A percentile compares a stretch with the other conserved stretches of the same genome.
Conservation (phyloP, 2,329 filamentous ascomycete genomes). For the Exophiala xenobiotica region DNA sequence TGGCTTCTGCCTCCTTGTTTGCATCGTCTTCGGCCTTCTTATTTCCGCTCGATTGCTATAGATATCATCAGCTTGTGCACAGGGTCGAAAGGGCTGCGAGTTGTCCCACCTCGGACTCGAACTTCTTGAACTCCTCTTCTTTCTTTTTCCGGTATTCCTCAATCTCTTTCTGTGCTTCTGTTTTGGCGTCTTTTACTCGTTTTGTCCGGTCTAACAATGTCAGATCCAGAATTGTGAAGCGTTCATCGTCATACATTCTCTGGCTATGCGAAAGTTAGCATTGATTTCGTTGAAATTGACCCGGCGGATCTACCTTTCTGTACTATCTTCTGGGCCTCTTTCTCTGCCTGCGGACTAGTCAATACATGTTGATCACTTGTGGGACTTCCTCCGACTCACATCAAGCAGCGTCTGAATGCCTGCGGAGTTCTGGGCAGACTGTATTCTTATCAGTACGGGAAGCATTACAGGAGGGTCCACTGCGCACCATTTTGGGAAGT, state of each 20-base stretch:
- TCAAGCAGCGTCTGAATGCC: slow-evolving; percentile 99
- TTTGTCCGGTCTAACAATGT: slow-evolving; percentile 75
- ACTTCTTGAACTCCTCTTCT: slow-evolving; percentile 92
- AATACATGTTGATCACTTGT: slow-evolving; percentile 18
- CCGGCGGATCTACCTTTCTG: slow-evolving; percentile 70
- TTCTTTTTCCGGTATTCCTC: slow-evolving; percentile 86
- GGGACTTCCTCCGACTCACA: slow-evolving; percentile 57
- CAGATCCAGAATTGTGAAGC: slow-evolving; percentile 11
- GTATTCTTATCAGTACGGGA: slow-evolving; percentile 35
- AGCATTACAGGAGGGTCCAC: not conserved
- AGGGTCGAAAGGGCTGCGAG: not conserved
- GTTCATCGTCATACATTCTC: slow-evolving; percentile 70
- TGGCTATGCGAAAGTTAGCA: slow-evolving; percentile 56
- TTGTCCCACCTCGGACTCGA: slow-evolving; percentile 69
- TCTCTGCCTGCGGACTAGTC: slow-evolving; percentile 69
- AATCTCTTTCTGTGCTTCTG: slow-evolving; percentile 97
- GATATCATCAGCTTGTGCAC: slow-evolving; percentile 3
- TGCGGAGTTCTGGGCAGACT: slow-evolving; percentile 98
- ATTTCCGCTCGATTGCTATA: slow-evolving; percentile 88
- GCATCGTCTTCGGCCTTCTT: slow-evolving; percentile 76
- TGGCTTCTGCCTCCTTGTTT: slow-evolving; percentile 73
- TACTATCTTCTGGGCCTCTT: slow-evolving; percentile 98
- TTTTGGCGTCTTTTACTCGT: slow-evolving; percentile 91
- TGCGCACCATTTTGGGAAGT: slow-evolving; percentile 30
- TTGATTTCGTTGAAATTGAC: not conserved